Percentiles rank a stretch among this genome's conserved stretches.
phyloP scores from a whole-genome alignment of 768 basidiomycete genomes.

The Leccinum uliginosum region DNA sequence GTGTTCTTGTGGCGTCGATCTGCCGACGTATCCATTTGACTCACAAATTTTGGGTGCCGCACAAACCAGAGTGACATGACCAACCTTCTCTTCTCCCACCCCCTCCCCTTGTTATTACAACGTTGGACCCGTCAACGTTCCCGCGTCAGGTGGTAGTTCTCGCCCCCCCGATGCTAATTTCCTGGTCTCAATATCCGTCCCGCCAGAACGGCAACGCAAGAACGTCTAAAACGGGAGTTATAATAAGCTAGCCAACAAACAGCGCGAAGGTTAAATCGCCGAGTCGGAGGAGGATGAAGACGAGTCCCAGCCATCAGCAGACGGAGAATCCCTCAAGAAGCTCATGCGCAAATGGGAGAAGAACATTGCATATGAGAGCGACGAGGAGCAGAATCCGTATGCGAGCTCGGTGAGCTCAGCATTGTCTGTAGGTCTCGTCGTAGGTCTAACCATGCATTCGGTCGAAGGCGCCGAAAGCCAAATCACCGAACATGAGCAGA shows the following conservation, averaged over 20 bases:
- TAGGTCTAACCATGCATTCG: constrained; percentile 41
- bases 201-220: constrained; percentile 34
- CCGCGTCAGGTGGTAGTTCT: constrained; percentile 5
- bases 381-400: constrained; percentile 79
- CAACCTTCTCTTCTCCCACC: neutral
- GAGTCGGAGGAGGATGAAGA: constrained; percentile 75
- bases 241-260: constrained; percentile 74
- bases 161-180: constrained; percentile 35
- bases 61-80: constrained; percentile 26
- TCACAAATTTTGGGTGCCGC: constrained; percentile 56
- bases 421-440: neutral
- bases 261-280: constrained; percentile 62
- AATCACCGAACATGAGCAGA: constrained; percentile 43
- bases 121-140: neutral
- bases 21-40: constrained; percentile 65
- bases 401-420: constrained; percentile 58
- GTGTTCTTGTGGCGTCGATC: constrained; percentile 37
- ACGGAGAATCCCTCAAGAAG: constrained; percentile 80
- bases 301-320: constrained; percentile 52
- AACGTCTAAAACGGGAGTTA: constrained; percentile 81
- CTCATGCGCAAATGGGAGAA: constrained; percentile 81
- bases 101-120: neutral
- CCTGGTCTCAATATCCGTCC: constrained; percentile 42
- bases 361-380: constrained; percentile 74
- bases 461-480: constrained; percentile 64